Conservation (phyloP, 768 basidiomycete genomes). For the Hortiboletus flavorubellus region DNA sequence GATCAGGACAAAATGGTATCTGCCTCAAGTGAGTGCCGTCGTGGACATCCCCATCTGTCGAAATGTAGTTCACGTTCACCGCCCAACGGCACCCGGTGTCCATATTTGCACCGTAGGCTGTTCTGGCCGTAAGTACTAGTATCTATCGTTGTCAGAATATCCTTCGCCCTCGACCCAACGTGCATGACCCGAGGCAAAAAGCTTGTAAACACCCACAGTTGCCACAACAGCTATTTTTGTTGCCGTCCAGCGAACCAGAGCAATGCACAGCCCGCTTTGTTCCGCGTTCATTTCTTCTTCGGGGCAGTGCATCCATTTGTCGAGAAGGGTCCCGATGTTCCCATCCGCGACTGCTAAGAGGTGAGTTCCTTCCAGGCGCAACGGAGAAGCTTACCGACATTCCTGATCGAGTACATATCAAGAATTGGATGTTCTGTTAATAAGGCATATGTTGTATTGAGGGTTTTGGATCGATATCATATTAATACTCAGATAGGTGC, state of each 20-base stretch:
- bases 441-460: neutral
- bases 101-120: neutral
- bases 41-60: neutral
- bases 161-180: conserved; percentile 31
- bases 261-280: conserved; percentile 9
- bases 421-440: neutral
- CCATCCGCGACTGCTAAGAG: neutral
- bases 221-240: neutral
- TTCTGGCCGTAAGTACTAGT: neutral
- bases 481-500: neutral
- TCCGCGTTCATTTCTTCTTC: neutral
- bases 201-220: neutral
- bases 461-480: neutral
- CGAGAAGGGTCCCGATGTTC: neutral
- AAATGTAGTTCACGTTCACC: neutral
- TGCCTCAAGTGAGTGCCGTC: neutral
- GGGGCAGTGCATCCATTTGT: conserved; percentile 5
- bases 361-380: neutral
- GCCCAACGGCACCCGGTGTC: neutral
- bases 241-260: neutral
- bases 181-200: conserved; percentile 1
- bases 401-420: conserved; percentile 1
- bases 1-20: conserved; percentile 1
- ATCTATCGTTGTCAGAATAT: conserved; percentile 28
- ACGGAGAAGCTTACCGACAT: neutral